Percentiles rank a stretch among this genome's conserved stretches.
These are phyloP conservation scores for Cephaloascus fragrans DNA, from an alignment of 805 yeast genomes.

Conservation along the genomic window DNA sequence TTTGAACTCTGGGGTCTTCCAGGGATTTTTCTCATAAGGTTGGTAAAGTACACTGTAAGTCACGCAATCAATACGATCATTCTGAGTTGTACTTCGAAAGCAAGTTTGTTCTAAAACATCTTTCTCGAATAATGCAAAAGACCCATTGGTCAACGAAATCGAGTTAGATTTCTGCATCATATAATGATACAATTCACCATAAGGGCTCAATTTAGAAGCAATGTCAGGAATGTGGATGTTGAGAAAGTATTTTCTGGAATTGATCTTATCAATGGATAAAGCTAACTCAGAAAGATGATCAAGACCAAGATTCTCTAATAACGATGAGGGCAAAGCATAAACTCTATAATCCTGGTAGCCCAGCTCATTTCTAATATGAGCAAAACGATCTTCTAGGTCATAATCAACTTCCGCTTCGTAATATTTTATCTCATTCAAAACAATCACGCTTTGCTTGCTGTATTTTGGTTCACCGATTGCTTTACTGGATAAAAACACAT, in stretches of 20 bases:
- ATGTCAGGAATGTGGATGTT: slow-evolving; percentile 34
- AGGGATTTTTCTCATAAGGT: slow-evolving; percentile 7
- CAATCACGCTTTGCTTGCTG: not conserved
- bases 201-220: slow-evolving; percentile 22
- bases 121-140: slow-evolving; percentile 8
- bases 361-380: slow-evolving; percentile 17
- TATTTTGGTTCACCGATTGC: slow-evolving; percentile 12
- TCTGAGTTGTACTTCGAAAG: slow-evolving; percentile 5
- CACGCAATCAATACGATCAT: slow-evolving; percentile 4
- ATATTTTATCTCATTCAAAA: not conserved
- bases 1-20: slow-evolving; percentile 2
- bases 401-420: not conserved
- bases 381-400: slow-evolving; percentile 14
- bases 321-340: slow-evolving; percentile 16
- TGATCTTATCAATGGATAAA: slow-evolving; percentile 25
- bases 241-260: slow-evolving; percentile 21
- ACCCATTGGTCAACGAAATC: slow-evolving; percentile 6
- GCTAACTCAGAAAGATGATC: slow-evolving; percentile 10
- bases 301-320: not conserved
- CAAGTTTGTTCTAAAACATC: slow-evolving; percentile 5
- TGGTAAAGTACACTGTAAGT: slow-evolving; percentile 11
- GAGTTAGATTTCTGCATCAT: slow-evolving; percentile 4
- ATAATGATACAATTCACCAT: slow-evolving; percentile 8
- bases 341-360: slow-evolving; percentile 18
- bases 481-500: slow-evolving; percentile 17